These are phyloP conservation scores for Pythium rishiriense DNA, from an alignment of 352 stramenopile genomes.

Conservation along the genomic window DNA sequence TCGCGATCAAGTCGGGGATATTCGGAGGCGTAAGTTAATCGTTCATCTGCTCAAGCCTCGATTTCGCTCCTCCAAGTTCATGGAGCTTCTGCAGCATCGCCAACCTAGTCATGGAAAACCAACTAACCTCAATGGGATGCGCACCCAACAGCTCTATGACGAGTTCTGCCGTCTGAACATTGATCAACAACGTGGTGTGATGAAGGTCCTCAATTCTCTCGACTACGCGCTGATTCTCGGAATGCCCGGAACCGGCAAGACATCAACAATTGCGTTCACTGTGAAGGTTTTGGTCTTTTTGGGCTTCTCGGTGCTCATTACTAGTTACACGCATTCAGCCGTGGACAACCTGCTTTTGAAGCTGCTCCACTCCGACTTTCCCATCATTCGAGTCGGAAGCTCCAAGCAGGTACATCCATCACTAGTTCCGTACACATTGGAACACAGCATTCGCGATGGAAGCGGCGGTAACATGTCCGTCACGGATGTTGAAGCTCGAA, in stretches of 20 bases:
- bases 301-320: constrained; percentile 94
- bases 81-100: constrained; percentile 42
- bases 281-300: constrained; percentile 90
- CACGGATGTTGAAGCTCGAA: constrained; percentile 44
- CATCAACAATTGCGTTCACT: constrained; percentile 94
- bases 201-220: constrained; percentile 83
- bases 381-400: constrained; percentile 79
- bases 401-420: constrained; percentile 66
- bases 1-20: constrained; percentile 42
- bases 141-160: constrained; percentile 33
- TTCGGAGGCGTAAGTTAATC: constrained; percentile 57
- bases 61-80: constrained; percentile 52
- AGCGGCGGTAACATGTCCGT: constrained; percentile 32
- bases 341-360: constrained; percentile 98
- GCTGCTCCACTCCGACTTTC: constrained; percentile 63
- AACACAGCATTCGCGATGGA: constrained; percentile 28
- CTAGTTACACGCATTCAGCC: constrained; percentile 97
- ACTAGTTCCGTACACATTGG: constrained; percentile 58
- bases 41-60: constrained; percentile 62
- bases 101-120: not conserved
- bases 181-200: constrained; percentile 71
- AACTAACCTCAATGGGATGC: not conserved
- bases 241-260: constrained; percentile 97
- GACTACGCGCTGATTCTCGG: constrained; percentile 96
- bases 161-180: constrained; percentile 70